phyloP scores from a whole-genome alignment of 768 basidiomycete genomes.

The Trametes punicea region DNA sequence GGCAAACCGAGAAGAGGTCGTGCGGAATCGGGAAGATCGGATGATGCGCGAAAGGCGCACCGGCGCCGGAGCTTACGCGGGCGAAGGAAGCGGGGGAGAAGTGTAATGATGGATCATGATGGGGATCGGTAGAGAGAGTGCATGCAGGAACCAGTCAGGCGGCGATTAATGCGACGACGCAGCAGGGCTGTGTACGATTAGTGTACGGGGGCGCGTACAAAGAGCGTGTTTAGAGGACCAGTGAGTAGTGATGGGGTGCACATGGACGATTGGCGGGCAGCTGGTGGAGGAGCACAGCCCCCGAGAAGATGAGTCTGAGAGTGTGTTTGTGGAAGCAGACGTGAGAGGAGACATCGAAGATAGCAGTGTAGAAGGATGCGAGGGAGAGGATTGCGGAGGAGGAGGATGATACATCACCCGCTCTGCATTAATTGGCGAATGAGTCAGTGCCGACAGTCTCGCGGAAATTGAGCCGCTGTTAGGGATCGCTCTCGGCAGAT shows the following conservation, averaged over 20 bases:
- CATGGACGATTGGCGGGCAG: constrained; percentile 2
- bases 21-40: neutral
- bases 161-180: neutral
- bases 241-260: neutral
- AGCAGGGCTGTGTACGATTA: neutral
- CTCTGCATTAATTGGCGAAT: neutral
- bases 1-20: neutral
- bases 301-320: neutral
- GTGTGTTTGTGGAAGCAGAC: neutral
- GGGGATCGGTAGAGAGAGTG: neutral
- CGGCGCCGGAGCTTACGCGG: neutral
- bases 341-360: neutral
- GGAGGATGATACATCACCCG: neutral
- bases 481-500: constrained; percentile 13
- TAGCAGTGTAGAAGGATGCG: neutral
- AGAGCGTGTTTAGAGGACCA: neutral
- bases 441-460: constrained; percentile 14
- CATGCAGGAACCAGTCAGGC: neutral
- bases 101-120: neutral
- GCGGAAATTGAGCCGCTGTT: constrained; percentile 16
- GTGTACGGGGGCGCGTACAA: neutral
- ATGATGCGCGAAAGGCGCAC: neutral
- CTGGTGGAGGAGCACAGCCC: constrained; percentile 6
- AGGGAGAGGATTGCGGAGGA: neutral
- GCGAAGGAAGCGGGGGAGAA: neutral